phyloP scores from a whole-genome alignment of 805 yeast species.

The Candida ortonii region DNA sequence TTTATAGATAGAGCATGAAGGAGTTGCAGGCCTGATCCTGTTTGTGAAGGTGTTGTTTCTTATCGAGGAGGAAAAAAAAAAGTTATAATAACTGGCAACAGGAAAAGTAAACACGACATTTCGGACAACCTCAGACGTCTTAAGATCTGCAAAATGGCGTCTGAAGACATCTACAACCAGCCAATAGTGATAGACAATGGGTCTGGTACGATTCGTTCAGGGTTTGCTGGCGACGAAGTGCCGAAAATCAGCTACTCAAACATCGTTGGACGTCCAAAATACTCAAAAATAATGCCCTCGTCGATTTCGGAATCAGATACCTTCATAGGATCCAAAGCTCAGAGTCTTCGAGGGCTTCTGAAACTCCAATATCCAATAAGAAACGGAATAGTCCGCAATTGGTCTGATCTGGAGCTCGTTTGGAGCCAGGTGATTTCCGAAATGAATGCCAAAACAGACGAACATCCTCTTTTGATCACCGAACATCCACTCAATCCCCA shows the following conservation, averaged over 20 bases:
- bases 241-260: slow-evolving; percentile 68
- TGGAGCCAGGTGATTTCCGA: slow-evolving; percentile 66
- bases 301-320: slow-evolving; percentile 55
- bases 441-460: slow-evolving; percentile 54
- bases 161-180: slow-evolving; percentile 49
- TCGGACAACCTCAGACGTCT: no score
- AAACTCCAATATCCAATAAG: slow-evolving; percentile 67
- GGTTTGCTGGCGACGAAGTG: slow-evolving; percentile 87
- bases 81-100: no score
- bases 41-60: no score
- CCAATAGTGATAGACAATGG: slow-evolving; percentile 83
- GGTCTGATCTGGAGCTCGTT: slow-evolving; percentile 82
- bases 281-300: slow-evolving; percentile 70
- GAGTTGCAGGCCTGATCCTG: no score
- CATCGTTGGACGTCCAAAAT: slow-evolving; percentile 78
- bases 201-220: slow-evolving; percentile 80
- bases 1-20: no score
- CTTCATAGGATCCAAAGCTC: slow-evolving; percentile 76
- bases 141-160: slow-evolving; percentile 2
- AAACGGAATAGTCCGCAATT: slow-evolving; percentile 75
- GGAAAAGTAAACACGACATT: no score
- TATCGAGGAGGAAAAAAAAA: no score
- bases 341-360: slow-evolving; percentile 73
- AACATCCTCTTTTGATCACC: slow-evolving; percentile 83
- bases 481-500: slow-evolving; percentile 85